phyloP scores from a whole-genome alignment of 306 rosid species.

The Astragalus membranaceus region DNA sequence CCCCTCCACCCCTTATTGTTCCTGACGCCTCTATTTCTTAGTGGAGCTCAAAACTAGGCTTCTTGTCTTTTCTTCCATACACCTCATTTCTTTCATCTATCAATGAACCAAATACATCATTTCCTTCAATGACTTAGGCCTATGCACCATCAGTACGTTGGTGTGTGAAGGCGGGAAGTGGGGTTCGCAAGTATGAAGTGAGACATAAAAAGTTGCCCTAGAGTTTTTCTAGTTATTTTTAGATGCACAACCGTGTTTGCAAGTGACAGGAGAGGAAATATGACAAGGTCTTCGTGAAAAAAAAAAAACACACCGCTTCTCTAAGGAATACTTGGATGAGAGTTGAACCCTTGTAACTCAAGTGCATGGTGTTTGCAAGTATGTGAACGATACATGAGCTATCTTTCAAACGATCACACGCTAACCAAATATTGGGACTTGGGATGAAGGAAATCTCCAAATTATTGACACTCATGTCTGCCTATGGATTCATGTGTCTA shows the following conservation, averaged over 20 bases:
- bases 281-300: constrained; percentile 39
- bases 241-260: constrained; percentile 44
- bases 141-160: too few relatives aligned
- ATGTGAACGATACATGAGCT: not conserved
- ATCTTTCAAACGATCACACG: not conserved
- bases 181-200: too few relatives aligned
- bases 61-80: too few relatives aligned
- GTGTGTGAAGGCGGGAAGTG: too few relatives aligned
- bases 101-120: too few relatives aligned
- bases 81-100: too few relatives aligned
- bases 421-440: not conserved
- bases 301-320: constrained; percentile 40
- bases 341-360: constrained; percentile 61
- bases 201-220: not conserved
- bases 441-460: not conserved
- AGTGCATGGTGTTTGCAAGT: constrained; percentile 69
- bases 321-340: constrained; percentile 48
- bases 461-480: not conserved
- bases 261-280: constrained; percentile 27
- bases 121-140: too few relatives aligned
- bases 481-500: not conserved
- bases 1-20: too few relatives aligned
- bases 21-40: too few relatives aligned
- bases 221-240: constrained; percentile 53
- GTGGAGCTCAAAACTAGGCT: too few relatives aligned